Conservation (phyloP, 345 rosid genomes). For the Linum trigynum region DNA sequence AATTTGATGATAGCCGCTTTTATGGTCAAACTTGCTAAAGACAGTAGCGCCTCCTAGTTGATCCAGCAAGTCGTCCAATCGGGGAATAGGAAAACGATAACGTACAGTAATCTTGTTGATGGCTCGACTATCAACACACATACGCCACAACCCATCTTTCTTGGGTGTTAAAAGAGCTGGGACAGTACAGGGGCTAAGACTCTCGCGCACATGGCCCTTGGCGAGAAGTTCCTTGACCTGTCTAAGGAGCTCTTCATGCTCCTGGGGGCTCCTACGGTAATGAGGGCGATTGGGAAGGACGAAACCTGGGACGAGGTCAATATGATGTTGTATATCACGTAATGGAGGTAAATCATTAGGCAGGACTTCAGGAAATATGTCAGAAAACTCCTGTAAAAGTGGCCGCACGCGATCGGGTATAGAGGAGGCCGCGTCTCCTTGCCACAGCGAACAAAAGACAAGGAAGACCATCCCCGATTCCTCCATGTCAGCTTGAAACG, state of each 20-base stretch:
- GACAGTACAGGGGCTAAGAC: not conserved
- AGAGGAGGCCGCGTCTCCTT: not conserved
- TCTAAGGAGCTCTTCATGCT: not conserved
- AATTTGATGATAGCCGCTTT: too few species aligned
- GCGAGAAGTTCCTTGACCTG: not conserved
- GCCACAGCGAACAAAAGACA: not conserved
- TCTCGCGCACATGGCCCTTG: not conserved
- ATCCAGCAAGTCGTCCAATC: conserved; percentile 3
- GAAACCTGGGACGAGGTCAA: too few species aligned
- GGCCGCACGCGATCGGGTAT: not conserved
- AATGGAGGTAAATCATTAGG: not conserved
- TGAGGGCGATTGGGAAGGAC: too few species aligned
- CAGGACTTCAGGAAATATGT: not conserved
- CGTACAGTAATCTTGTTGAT: not conserved
- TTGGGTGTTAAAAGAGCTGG: not conserved
- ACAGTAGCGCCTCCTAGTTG: not conserved
- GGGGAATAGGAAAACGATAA: conserved; percentile 1
- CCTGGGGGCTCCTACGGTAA: not conserved
- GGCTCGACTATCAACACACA: not conserved
- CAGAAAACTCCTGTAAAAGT: not conserved
- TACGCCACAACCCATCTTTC: not conserved
- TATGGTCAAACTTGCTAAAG: not conserved
- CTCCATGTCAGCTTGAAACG: not conserved
- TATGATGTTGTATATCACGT: too few species aligned
- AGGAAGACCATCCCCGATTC: not conserved